Evolutionary conservation across 345 rosid species (phyloP).

Genomic region (Cardamine resedifolia): DNA sequence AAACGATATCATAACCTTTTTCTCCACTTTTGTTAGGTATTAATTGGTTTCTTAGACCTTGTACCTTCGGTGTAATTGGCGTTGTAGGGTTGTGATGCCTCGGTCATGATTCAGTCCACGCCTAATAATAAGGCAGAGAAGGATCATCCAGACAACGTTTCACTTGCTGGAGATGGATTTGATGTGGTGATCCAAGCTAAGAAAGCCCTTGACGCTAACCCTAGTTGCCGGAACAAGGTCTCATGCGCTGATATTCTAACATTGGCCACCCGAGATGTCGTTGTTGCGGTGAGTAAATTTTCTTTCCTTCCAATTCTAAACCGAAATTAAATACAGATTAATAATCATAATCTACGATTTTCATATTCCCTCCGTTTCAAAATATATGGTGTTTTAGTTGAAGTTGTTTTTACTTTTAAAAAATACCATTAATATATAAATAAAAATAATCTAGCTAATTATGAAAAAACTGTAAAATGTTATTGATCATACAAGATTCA

Average conservation of each 20-base stretch:
- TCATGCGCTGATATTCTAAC: slow-evolving; percentile 81
- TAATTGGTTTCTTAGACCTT: neutral
- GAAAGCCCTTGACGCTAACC: slow-evolving; percentile 52
- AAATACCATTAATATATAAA: no score
- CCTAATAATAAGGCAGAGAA: slow-evolving; percentile 62
- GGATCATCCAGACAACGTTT: slow-evolving; percentile 73
- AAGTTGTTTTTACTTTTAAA: no score
- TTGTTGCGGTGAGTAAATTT: slow-evolving; percentile 43
- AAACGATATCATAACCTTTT: neutral
- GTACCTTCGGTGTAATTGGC: neutral
- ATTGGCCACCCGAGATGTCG: slow-evolving; percentile 71
- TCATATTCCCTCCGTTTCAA: no score
- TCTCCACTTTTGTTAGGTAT: no score
- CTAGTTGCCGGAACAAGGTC: slow-evolving; percentile 57
- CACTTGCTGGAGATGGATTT: slow-evolving; percentile 78
- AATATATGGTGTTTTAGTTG: no score
- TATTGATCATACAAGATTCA: no score
- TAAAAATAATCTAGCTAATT: no score
- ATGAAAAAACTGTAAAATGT: no score
- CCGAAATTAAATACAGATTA: neutral
- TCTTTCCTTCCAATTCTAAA: neutral
- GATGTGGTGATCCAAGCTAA: slow-evolving; percentile 81
- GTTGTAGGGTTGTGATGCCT: slow-evolving; percentile 72
- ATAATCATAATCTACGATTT: neutral
- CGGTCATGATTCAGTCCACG: slow-evolving; percentile 56